phyloP scores from a whole-genome alignment of 2,329 filamentous ascomycete species.

The Monilinia vaccinii-corymbosi region DNA sequence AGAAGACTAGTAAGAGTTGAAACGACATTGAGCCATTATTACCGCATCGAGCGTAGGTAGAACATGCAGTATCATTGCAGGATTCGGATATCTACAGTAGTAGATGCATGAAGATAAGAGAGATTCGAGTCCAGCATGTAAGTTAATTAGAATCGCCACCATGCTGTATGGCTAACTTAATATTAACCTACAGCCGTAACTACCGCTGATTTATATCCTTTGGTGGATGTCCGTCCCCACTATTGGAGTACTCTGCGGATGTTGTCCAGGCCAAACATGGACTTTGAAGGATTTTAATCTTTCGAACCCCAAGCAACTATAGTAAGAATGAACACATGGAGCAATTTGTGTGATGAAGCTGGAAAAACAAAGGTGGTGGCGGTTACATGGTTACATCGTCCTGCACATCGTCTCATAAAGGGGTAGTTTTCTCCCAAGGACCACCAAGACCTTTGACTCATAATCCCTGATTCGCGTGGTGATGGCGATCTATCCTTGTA shows the following conservation, averaged over 20 bases:
- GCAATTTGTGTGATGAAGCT: not conserved
- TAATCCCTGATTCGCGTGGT: slow-evolving; percentile 6
- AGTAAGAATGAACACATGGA: not conserved
- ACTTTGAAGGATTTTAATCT: not conserved
- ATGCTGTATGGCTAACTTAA: not conserved
- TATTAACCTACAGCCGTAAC: not conserved
- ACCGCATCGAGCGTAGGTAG: not conserved
- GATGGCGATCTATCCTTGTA: slow-evolving; percentile 9
- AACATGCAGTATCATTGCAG: not conserved
- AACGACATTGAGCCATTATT: not conserved
- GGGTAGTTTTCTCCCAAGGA: not conserved
- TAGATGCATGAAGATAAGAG: not conserved
- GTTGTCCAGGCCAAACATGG: not conserved
- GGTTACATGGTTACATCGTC: not conserved
- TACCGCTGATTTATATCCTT: not conserved
- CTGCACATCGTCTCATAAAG: slow-evolving; percentile 4
- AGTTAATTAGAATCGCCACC: not conserved
- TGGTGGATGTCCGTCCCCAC: not conserved
- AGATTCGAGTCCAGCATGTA: not conserved
- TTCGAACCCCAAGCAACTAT: not conserved
- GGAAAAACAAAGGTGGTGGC: not conserved
- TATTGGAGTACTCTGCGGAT: not conserved
- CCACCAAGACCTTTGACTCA: not conserved
- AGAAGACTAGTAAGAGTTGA: not conserved
- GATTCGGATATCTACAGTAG: not conserved